Evolutionary conservation across 352 stramenopile species (phyloP), one percentile per base, ranked within the genome.

Genomic region (Pythium scleroteichum): DNA sequence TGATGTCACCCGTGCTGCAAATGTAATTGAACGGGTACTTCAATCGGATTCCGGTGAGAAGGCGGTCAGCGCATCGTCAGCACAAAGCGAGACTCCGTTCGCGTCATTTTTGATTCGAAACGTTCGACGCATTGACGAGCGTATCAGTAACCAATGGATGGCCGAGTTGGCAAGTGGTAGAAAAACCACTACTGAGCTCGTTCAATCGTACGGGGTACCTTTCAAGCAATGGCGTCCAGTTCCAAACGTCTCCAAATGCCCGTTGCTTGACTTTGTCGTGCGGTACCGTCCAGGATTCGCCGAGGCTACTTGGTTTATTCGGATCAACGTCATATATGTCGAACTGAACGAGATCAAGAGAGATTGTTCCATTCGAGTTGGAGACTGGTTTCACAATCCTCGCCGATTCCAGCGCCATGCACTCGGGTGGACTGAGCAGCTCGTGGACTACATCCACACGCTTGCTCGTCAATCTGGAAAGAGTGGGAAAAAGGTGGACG

Each of bases 221-320:
- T 93, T 94, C 59, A 91, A 94, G 62, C 81, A 93, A 52, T 95
- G 86, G 86, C 76, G 79, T 1, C 78, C 86, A 12, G 78, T 89
- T 5, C 72, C 79, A 4, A 85, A 89, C 19, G 72, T 87, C 14
- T 86, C 82, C 23, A 93, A 91, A 63, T 95, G 86, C 39, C 84
- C 82, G 13, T 53, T 95, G 17, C 69, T 95, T 2, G 86, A 95
- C 19, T 85, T 78, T 59, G 79, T 95, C 17, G 78, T 91, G 26
- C 73, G 68, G 7, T 95, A 92, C 72, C 77, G 79, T 2, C 78
- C 82, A 1, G 82, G 79, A 3, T 88, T 79, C 40, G 72, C 73
- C 9, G 78, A 92, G 29, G 85, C 86, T 14, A 93, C 86, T 26
- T 95, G 86, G 86, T 93, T 90, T 60, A 78, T 92, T 27, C 79